phyloP scores from a whole-genome alignment of 495 filamentous ascomycete genomes.

The Gamarada debralockiae region DNA sequence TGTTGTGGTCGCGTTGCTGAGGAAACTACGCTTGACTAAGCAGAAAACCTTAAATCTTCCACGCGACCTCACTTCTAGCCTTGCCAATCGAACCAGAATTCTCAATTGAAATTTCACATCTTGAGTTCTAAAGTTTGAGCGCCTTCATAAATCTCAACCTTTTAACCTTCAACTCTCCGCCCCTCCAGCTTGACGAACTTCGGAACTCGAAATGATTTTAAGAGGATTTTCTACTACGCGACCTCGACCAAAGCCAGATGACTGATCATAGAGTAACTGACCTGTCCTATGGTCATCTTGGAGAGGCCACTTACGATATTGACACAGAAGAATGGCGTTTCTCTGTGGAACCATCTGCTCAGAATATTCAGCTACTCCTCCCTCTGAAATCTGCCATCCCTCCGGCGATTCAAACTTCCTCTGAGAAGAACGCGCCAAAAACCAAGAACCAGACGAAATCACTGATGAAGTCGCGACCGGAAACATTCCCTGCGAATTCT shows the following conservation, averaged over 20 bases:
- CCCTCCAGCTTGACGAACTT: too few species aligned
- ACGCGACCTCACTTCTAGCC: too few species aligned
- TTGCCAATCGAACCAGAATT: too few species aligned
- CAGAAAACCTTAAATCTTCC: too few species aligned
- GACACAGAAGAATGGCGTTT: slow-evolving; percentile 56
- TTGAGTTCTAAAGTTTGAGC: too few species aligned
- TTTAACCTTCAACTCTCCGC: too few species aligned
- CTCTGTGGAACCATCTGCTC: slow-evolving; percentile 21
- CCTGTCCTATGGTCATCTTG: slow-evolving; percentile 66
- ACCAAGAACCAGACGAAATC: slow-evolving; percentile 6
- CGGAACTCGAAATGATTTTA: slow-evolving; percentile 34
- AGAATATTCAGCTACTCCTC: slow-evolving; percentile 17
- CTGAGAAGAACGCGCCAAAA: background rate
- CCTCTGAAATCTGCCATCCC: slow-evolving; percentile 18
- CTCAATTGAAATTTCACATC: too few species aligned
- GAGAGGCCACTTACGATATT: slow-evolving; percentile 49
- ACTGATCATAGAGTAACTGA: slow-evolving; percentile 48
- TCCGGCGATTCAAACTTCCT: slow-evolving; percentile 1
- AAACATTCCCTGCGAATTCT: slow-evolving; percentile 11
- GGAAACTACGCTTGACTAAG: too few species aligned
- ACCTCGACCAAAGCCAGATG: slow-evolving; percentile 47
- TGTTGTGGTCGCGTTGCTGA: too few species aligned
- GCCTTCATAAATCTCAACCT: too few species aligned
- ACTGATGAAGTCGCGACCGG: slow-evolving; percentile 18
- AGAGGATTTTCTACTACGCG: slow-evolving; percentile 20